Conservation (phyloP, 768 basidiomycete species). For the button mushroom (Agaricus bisporus) region DNA sequence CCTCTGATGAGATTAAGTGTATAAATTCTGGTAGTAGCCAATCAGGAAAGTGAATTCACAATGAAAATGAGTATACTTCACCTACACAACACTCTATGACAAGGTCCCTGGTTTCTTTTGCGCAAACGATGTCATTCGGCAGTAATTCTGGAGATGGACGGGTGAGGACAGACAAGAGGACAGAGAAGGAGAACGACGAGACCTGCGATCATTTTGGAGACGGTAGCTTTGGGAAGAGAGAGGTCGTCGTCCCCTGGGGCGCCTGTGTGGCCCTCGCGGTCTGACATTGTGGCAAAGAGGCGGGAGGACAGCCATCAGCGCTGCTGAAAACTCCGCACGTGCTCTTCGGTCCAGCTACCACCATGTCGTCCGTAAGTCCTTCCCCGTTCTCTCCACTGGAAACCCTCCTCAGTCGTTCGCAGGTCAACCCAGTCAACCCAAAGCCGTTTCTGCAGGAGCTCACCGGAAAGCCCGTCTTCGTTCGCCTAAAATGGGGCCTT, state of each 20-base stretch:
- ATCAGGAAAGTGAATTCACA: neutral
- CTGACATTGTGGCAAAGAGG: slow-evolving; percentile 60
- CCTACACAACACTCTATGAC: slow-evolving; percentile 99
- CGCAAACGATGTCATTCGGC: slow-evolving; percentile 79
- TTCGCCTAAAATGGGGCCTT: slow-evolving; percentile 96
- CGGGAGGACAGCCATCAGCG: neutral
- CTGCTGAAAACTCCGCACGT: slow-evolving; percentile 34
- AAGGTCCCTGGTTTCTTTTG: slow-evolving; percentile 95
- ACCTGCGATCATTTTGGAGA: slow-evolving; percentile 96
- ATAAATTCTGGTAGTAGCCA: slow-evolving; percentile 76
- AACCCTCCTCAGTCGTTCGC: slow-evolving; percentile 9
- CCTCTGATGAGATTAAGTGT: slow-evolving; percentile 93
- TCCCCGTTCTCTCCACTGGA: slow-evolving; percentile 4
- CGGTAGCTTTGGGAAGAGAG: slow-evolving; percentile 93
- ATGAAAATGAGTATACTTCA: slow-evolving; percentile 35
- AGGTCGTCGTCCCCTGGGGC: slow-evolving; percentile 85
- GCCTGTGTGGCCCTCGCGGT: slow-evolving; percentile 73
- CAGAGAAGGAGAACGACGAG: slow-evolving; percentile 13
- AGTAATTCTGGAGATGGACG: slow-evolving; percentile 64
- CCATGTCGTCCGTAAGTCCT: slow-evolving; percentile 56
- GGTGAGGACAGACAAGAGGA: slow-evolving; percentile 6
- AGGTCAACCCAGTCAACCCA: slow-evolving; percentile 94
- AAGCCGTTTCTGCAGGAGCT: slow-evolving; percentile 99
- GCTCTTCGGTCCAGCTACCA: slow-evolving; percentile 39
- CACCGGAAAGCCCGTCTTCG: slow-evolving; percentile 94